Percentiles rank a stretch among this genome's conserved stretches.
Evolutionary conservation across 129 eudicot genomes (phyloP).

Genomic region (Flaveria sonorensis): DNA sequence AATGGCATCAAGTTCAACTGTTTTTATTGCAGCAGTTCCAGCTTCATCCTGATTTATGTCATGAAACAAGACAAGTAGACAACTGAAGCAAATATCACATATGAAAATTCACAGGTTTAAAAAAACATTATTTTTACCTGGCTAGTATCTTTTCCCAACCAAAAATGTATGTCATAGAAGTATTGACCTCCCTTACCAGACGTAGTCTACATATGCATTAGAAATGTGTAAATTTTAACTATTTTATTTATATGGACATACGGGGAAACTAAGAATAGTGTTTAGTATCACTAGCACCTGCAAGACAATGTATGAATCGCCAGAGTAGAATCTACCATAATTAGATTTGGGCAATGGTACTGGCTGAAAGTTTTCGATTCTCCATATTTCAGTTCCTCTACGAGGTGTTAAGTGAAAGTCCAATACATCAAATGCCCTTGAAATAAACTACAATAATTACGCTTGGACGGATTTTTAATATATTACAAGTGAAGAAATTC

Average conservation of each 20-base stretch:
- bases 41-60: constrained; percentile 79
- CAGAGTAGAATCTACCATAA: constrained; percentile 82
- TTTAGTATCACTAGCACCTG: constrained; percentile 53
- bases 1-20: constrained; percentile 92
- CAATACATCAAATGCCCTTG: constrained; percentile 16
- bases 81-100: constrained; percentile 10
- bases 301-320: constrained; percentile 87
- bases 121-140: constrained; percentile 51
- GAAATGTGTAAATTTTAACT: background rate
- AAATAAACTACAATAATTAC: constrained; percentile 9
- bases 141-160: constrained; percentile 99
- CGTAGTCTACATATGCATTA: constrained; percentile 58
- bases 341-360: constrained; percentile 80
- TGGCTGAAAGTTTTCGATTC: constrained; percentile 89
- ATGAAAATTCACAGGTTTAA: background rate
- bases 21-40: constrained; percentile 95
- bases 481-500: constrained; percentile 21
- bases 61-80: constrained; percentile 1
- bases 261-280: background rate
- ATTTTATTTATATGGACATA: constrained; percentile 3
- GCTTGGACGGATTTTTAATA: background rate
- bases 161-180: constrained; percentile 78
- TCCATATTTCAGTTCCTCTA: constrained; percentile 95
- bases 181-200: constrained; percentile 98
- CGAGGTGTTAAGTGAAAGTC: constrained; percentile 56